Evolutionary conservation across 1,284 basidiomycete genomes (phyloP).

Genomic region (Fomitopsis pinicola): DNA sequence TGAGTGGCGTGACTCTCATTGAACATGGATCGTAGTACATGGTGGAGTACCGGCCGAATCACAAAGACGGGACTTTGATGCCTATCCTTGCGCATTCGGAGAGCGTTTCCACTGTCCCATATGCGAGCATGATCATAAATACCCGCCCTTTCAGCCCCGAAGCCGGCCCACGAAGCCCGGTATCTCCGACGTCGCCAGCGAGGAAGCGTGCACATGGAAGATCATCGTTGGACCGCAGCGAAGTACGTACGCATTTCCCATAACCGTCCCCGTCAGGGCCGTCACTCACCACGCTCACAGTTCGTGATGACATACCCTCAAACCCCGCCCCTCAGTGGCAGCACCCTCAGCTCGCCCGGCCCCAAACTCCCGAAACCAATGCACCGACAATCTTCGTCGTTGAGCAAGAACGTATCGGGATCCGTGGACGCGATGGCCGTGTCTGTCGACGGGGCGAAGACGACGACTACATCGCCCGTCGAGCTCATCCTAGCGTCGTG

Average conservation of each 20-base stretch:
- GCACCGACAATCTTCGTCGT: constrained; percentile 13
- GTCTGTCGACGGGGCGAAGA: constrained; percentile 16
- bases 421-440: constrained; percentile 10
- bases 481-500: constrained; percentile 50
- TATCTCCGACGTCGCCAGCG: constrained; percentile 17
- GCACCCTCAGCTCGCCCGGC: constrained; percentile 20
- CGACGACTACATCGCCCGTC: constrained; percentile 36
- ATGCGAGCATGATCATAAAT: constrained; percentile 1
- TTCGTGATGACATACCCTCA: constrained; percentile 24
- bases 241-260: not conserved
- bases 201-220: constrained; percentile 14
- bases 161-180: not conserved
- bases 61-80: constrained; percentile 12
- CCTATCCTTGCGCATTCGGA: constrained; percentile 17
- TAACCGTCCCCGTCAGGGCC: not conserved
- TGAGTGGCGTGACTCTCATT: not conserved
- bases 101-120: constrained; percentile 8
- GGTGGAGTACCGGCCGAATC: constrained; percentile 22
- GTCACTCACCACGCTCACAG: constrained; percentile 8
- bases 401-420: constrained; percentile 9
- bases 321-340: constrained; percentile 26
- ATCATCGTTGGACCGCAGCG: constrained; percentile 15
- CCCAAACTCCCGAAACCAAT: constrained; percentile 7
- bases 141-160: constrained; percentile 14
- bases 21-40: constrained; percentile 19